Evolutionary conservation across 768 basidiomycete species (phyloP), one percentile per base, ranked within the genome.

Genomic region (Grammothele lineata): DNA sequence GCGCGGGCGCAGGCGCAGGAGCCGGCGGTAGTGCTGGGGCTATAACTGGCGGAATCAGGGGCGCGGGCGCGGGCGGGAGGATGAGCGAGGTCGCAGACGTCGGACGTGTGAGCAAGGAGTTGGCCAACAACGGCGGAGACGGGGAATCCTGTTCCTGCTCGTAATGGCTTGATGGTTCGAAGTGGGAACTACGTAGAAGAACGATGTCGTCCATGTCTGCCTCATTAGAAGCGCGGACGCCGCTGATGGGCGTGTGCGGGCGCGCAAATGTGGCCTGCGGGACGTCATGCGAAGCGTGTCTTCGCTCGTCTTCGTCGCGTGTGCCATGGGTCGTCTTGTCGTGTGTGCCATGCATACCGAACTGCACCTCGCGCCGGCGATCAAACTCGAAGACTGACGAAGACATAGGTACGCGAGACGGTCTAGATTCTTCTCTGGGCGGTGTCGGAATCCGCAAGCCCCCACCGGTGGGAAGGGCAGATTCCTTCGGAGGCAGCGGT

Each of bases 101-200:
- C 9, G 48, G 52, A 12, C 47, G 43, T 7, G 43, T 38, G 11
- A 48, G 40, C 4, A 49, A 25, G 4, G 47, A 34, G 21, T 48
- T 46, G 24, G 53, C 45, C 21, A 48, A 43, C 32, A 50, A 45
- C 22, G 53, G 45, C 24, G 53, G 49, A 7, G 54, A 51, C 3
- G 54, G 53, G 4, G 42, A 44, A 5, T 43, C 9, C 3, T 51
- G 33, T 23, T 51, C 36, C 22, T 52, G 43, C 6, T 39, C 42
- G 17, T 34, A 32, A 11, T 24, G 35, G 26, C 15, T 8, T 35
- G 42, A 35, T 43, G 32, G 21, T 3, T 26, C 25, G 38, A 44
- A 48, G 14, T 14, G 51, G 2, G 37, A 32, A 17, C 41, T 37
- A n/a, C 43, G 46, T 24, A 52, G 18, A 19, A 52, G 25, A 4